A percentile compares a stretch with the other conserved stretches of the same genome.
These are phyloP conservation scores for Aspergillus saccharolyticus DNA, from an alignment of 495 filamentous ascomycete species.

Conservation along the genomic window DNA sequence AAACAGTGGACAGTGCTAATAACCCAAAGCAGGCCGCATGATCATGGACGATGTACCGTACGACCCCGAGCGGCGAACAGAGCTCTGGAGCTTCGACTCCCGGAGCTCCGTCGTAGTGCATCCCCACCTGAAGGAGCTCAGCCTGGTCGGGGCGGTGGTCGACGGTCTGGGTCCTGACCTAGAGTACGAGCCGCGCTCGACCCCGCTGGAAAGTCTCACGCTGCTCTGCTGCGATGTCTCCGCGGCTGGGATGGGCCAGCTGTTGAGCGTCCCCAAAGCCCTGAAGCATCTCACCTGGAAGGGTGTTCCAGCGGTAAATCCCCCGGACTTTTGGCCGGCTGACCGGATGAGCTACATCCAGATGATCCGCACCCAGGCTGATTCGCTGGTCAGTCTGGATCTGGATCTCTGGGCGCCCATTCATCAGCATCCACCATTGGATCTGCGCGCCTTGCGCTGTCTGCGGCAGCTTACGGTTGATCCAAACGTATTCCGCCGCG, in stretches of 20 bases:
- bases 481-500: not conserved
- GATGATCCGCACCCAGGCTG: not conserved
- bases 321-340: not conserved
- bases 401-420: not conserved
- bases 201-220: not conserved
- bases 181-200: not conserved
- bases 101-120: conserved; percentile 1
- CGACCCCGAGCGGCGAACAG: not conserved
- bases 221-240: conserved; percentile 3
- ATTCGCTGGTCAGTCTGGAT: conserved; percentile 1
- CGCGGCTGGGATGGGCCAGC: not conserved
- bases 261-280: not conserved
- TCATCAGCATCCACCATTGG: not conserved
- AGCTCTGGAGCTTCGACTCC: not conserved
- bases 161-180: not conserved
- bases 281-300: not conserved
- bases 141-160: not conserved
- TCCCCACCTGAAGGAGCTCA: conserved; percentile 1
- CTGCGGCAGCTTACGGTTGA: conserved; percentile 5
- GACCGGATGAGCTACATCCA: not conserved
- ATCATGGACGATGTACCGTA: not conserved
- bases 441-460: not conserved
- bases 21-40: not conserved
- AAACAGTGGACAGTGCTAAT: not conserved
- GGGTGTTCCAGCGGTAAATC: not conserved